Percentiles rank a stretch among this genome's conserved stretches.
These are phyloP conservation scores for Ogataea pini DNA, from an alignment of 805 yeast species.

Conservation along the genomic window DNA sequence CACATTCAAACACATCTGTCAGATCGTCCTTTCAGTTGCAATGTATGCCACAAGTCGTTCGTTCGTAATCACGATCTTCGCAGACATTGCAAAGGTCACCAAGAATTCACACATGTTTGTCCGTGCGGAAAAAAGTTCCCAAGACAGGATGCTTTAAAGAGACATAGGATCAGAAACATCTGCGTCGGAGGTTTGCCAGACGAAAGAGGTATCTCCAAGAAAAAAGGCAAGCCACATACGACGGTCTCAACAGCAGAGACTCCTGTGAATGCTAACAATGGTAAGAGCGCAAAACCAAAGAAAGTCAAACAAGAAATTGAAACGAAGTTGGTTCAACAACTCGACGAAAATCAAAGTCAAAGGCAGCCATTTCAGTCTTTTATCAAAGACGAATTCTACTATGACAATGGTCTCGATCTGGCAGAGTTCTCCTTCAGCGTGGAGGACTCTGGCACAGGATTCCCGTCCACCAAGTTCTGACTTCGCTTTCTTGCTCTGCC, in stretches of 20 bases:
- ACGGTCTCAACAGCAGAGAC: slow-evolving; percentile 3
- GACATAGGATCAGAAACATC: slow-evolving; percentile 77
- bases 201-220: slow-evolving; percentile 30
- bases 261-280: slow-evolving; percentile 8
- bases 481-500: not conserved
- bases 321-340: slow-evolving; percentile 10
- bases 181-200: slow-evolving; percentile 71
- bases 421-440: slow-evolving; percentile 28
- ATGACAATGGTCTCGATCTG: slow-evolving; percentile 14
- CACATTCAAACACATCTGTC: slow-evolving; percentile 96
- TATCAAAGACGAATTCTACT: slow-evolving; percentile 18
- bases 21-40: slow-evolving; percentile 89
- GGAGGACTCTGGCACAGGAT: slow-evolving; percentile 23
- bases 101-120: slow-evolving; percentile 69
- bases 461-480: slow-evolving; percentile 3
- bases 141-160: slow-evolving; percentile 81
- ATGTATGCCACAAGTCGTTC: slow-evolving; percentile 76
- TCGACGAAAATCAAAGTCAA: slow-evolving; percentile 4
- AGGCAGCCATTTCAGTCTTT: slow-evolving; percentile 6
- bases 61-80: slow-evolving; percentile 94
- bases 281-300: slow-evolving; percentile 5
- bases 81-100: slow-evolving; percentile 86
- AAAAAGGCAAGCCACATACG: slow-evolving; percentile 10
- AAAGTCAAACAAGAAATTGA: slow-evolving; percentile 8
- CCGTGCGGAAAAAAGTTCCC: slow-evolving; percentile 95